These are phyloP conservation scores for Tetrahymena malaccensis DNA, from an alignment of 73 alveolate species.

Conservation along the genomic window DNA sequence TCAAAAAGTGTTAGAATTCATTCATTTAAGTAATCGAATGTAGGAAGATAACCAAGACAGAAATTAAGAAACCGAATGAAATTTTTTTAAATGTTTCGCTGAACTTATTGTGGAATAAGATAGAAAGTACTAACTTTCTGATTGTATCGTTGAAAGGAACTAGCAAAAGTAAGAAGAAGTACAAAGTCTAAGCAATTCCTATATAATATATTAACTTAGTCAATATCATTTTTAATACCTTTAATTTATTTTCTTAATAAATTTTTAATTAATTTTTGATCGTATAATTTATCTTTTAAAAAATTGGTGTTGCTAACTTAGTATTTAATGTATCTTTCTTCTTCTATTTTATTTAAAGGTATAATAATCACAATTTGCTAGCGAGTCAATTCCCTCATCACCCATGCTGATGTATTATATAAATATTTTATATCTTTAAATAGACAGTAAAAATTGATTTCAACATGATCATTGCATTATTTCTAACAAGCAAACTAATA, in stretches of 20 bases:
- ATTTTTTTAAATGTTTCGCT: background rate
- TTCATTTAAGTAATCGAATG: background rate
- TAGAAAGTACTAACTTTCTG: background rate
- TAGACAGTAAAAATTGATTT: too few relatives aligned
- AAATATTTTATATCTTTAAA: too few relatives aligned
- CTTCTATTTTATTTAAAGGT: background rate
- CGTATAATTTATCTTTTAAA: too few relatives aligned
- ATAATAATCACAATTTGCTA: too few relatives aligned
- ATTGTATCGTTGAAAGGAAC: background rate
- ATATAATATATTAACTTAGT: background rate
- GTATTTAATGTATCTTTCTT: background rate
- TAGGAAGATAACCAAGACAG: background rate
- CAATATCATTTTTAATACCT: background rate
- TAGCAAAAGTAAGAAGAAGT: background rate
- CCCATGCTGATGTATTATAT: too few relatives aligned
- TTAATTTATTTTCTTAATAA: background rate
- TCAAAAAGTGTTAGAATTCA: background rate
- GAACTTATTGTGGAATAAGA: background rate
- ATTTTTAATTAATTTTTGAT: background rate
- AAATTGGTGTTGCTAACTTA: background rate
- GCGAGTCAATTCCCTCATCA: too few relatives aligned
- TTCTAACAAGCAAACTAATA: too few relatives aligned
- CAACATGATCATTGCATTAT: too few relatives aligned
- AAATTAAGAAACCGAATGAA: background rate
- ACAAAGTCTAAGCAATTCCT: background rate